Evolutionary conservation across 2,329 filamentous ascomycete genomes (phyloP).

Genomic region (Sporothrix curviconia): DNA sequence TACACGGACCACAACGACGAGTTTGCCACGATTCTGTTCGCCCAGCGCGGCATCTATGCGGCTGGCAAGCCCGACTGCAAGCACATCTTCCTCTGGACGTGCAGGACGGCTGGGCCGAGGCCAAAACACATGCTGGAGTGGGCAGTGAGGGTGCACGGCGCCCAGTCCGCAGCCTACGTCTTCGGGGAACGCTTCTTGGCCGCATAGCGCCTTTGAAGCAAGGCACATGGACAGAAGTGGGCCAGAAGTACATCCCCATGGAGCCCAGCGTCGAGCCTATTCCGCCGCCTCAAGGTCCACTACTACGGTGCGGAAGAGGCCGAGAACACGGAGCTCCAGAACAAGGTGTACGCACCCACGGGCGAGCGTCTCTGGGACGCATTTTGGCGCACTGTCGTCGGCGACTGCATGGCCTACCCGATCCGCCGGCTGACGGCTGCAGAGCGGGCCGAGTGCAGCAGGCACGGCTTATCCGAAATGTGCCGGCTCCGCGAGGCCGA

Average conservation of each 20-base stretch:
- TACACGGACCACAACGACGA: constrained; percentile 11
- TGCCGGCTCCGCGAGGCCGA: background rate
- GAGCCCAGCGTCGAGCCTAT: background rate
- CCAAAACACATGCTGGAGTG: too few species aligned
- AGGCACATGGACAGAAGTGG: background rate
- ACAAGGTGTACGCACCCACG: background rate
- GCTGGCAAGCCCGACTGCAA: constrained; percentile 6
- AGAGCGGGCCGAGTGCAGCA: background rate
- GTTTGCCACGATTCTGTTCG: constrained; percentile 13
- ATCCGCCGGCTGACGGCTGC: background rate
- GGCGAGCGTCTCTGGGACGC: constrained; percentile 9
- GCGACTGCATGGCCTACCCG: constrained; percentile 14
- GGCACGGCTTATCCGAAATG: background rate
- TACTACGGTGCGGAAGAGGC: background rate
- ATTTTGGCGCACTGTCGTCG: constrained; percentile 13
- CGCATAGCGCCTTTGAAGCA: constrained; percentile 3
- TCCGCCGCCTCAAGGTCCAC: background rate
- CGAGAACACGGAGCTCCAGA: too few species aligned
- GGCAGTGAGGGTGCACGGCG: background rate
- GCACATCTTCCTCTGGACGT: background rate
- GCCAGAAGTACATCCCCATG: background rate
- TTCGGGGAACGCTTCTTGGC: constrained; percentile 8
- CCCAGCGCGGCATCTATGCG: constrained; percentile 14
- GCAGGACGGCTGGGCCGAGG: background rate
- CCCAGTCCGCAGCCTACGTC: background rate